Evolutionary conservation across 352 stramenopile species (phyloP).

Genomic region (Phytopythium sindhum): DNA sequence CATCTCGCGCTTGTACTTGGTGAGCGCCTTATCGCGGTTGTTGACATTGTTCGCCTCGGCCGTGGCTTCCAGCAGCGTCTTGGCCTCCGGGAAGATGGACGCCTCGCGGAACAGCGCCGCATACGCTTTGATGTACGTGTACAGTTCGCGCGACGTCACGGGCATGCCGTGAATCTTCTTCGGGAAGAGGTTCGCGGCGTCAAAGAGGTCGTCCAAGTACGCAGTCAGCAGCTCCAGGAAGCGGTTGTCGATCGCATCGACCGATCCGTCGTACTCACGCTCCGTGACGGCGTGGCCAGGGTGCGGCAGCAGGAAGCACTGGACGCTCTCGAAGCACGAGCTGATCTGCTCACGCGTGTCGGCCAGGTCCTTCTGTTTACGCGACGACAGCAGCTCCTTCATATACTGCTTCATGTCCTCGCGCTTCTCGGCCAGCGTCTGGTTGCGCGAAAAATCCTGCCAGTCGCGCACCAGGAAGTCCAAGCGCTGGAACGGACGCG

Average conservation of each 20-base stretch:
- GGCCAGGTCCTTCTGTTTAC: conserved; percentile 91
- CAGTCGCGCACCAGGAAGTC: conserved; percentile 99
- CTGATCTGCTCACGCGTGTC: conserved; percentile 96
- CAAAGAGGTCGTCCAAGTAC: conserved; percentile 96
- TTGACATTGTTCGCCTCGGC: conserved; percentile 98
- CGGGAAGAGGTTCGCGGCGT: conserved; percentile 69
- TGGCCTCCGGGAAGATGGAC: conserved; percentile 95
- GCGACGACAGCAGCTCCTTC: conserved; percentile 88
- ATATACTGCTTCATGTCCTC: conserved; percentile 95
- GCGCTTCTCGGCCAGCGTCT: conserved; percentile 85
- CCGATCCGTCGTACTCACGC: conserved; percentile 95
- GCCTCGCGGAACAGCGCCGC: conserved; percentile 94
- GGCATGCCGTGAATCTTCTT: conserved; percentile 95
- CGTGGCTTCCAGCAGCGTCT: conserved; percentile 97
- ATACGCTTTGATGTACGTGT: conserved; percentile 97
- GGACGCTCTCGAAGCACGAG: conserved; percentile 94
- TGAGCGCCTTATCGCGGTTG: conserved; percentile 77
- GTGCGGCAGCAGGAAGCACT: conserved; percentile 96
- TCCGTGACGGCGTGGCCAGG: conserved; percentile 96
- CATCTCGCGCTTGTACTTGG: conserved; percentile 94
- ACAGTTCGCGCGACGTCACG: conserved; percentile 93
- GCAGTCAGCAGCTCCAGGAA: conserved; percentile 94
- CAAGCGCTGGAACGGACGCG: conserved; percentile 96
- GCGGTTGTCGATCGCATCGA: conserved; percentile 91
- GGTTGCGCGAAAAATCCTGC: conserved; percentile 95